Conservation (phyloP, 2,329 filamentous ascomycete genomes). For the Hypoxylon sp. region DNA sequence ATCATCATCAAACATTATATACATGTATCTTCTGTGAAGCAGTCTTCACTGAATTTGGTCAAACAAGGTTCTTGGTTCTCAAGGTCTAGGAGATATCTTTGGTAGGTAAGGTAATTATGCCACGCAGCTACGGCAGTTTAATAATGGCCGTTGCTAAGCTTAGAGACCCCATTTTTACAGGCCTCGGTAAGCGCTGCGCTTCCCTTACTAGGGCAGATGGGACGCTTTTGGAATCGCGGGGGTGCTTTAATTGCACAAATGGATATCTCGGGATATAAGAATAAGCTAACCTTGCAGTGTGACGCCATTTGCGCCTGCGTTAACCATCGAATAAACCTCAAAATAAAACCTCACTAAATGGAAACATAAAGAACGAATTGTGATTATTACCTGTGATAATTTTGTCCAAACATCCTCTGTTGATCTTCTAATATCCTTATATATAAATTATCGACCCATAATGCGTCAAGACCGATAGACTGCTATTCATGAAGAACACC, state of each 20-base stretch:
- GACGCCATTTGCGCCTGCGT: slow-evolving; percentile 33
- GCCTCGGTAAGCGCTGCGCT: slow-evolving; percentile 27
- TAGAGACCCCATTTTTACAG: slow-evolving; percentile 17
- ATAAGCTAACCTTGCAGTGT: slow-evolving; percentile 23
- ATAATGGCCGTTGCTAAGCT: slow-evolving; percentile 28
- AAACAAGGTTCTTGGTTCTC: too few relatives aligned
- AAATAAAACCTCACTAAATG: slow-evolving; percentile 2
- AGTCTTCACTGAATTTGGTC: too few relatives aligned
- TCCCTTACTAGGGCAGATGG: slow-evolving; percentile 8
- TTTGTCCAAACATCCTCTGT: not conserved
- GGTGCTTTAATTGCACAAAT: slow-evolving; percentile 25
- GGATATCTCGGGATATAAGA: slow-evolving; percentile 27
- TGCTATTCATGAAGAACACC: slow-evolving; percentile 33
- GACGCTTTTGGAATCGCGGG: not conserved
- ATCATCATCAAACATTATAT: too few relatives aligned
- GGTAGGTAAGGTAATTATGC: too few relatives aligned
- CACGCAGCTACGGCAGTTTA: slow-evolving; percentile 23
- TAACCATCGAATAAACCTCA: slow-evolving; percentile 11
- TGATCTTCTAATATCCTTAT: slow-evolving; percentile 9
- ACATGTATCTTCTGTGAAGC: too few relatives aligned
- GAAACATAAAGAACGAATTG: slow-evolving; percentile 19
- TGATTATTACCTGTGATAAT: slow-evolving; percentile 14
- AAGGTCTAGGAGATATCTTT: too few relatives aligned
- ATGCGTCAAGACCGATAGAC: slow-evolving; percentile 27
- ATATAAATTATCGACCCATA: slow-evolving; percentile 27